A percentile compares a stretch with the other conserved stretches of the same genome.
Evolutionary conservation across 2,329 filamentous ascomycete genomes (phyloP).

Genomic region (Aspergillus versicolor): DNA sequence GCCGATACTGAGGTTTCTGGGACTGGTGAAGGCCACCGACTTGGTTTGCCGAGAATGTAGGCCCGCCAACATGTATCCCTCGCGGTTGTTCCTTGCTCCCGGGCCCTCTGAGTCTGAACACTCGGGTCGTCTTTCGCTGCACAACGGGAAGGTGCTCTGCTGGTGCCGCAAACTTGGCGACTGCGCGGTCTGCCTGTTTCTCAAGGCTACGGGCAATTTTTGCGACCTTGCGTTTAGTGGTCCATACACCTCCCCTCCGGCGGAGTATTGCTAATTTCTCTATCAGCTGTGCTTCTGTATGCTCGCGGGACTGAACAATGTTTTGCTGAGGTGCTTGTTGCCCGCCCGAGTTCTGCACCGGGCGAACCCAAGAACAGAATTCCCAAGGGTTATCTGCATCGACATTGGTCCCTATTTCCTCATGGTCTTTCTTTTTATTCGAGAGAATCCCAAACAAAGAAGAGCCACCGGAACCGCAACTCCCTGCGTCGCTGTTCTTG

Average conservation of each 20-base stretch:
- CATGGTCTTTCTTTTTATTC: constrained; percentile 11
- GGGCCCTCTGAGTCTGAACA: constrained; percentile 11
- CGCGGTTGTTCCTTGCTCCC: neutral
- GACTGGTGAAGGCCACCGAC: neutral
- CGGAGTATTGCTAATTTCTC: constrained; percentile 13
- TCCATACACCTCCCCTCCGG: constrained; percentile 14
- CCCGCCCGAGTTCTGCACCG: constrained; percentile 3
- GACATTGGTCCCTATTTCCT: neutral
- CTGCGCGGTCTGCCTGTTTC: constrained; percentile 5
- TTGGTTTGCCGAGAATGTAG: neutral
- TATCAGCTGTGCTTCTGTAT: constrained; percentile 4
- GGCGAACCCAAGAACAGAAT: constrained; percentile 16
- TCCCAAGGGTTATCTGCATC: constrained; percentile 15
- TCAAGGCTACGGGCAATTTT: constrained; percentile 15
- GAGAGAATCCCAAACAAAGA: constrained; percentile 22
- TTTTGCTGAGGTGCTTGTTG: constrained; percentile 2
- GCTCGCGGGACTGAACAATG: neutral
- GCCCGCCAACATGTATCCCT: neutral
- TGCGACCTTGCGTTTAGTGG: constrained; percentile 14
- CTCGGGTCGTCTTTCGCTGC: constrained; percentile 13
- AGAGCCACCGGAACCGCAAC: constrained; percentile 12
- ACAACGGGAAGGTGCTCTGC: constrained; percentile 9
- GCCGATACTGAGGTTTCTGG: neutral
- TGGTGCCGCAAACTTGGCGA: constrained; percentile 8
- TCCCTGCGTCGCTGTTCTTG: constrained; percentile 12